phyloP scores from a whole-genome alignment of 2,329 filamentous ascomycete species.

The Colletotrichum plurivorum region DNA sequence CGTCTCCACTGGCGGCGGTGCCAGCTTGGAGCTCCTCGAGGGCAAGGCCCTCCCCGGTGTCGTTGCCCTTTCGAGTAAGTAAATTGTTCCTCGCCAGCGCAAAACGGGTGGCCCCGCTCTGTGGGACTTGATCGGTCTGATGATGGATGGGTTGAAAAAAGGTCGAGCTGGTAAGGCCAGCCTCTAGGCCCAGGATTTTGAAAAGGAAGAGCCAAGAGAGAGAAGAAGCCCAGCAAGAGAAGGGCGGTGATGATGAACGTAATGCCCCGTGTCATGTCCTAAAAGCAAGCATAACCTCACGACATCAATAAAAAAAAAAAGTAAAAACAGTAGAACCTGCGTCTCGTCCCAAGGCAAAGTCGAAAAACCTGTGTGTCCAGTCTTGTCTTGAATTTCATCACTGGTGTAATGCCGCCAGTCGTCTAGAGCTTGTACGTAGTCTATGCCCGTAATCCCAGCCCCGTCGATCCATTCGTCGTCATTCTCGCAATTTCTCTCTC shows the following conservation, averaged over 20 bases:
- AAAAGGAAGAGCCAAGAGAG: constrained; percentile 19
- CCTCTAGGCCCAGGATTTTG: constrained; percentile 47
- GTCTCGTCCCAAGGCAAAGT: not conserved
- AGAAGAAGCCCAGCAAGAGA: constrained; percentile 1
- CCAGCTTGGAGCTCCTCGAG: constrained; percentile 95
- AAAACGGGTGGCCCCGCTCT: constrained; percentile 22
- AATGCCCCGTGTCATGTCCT: constrained; percentile 38
- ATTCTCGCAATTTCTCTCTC: not conserved
- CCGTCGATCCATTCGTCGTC: constrained; percentile 23
- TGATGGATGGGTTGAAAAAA: constrained; percentile 46
- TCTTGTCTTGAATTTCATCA: constrained; percentile 28
- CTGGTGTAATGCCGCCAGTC: constrained; percentile 29
- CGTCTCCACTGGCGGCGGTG: constrained; percentile 96
- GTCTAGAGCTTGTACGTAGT: constrained; percentile 33
- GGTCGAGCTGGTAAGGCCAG: constrained; percentile 51
- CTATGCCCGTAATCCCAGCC: constrained; percentile 24
- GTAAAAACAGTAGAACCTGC: constrained; percentile 12
- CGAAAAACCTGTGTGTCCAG: not conserved
- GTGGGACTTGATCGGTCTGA: constrained; percentile 45
- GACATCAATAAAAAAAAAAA: constrained; percentile 19
- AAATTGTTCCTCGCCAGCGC: constrained; percentile 48
- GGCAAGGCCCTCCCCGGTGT: constrained; percentile 98
- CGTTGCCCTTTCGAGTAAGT: constrained; percentile 86
- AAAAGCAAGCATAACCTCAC: constrained; percentile 18
- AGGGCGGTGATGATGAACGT: constrained; percentile 36